These are phyloP conservation scores for Talaromyces pinophilus DNA, from an alignment of 2,329 filamentous ascomycete species.

Conservation along the genomic window DNA sequence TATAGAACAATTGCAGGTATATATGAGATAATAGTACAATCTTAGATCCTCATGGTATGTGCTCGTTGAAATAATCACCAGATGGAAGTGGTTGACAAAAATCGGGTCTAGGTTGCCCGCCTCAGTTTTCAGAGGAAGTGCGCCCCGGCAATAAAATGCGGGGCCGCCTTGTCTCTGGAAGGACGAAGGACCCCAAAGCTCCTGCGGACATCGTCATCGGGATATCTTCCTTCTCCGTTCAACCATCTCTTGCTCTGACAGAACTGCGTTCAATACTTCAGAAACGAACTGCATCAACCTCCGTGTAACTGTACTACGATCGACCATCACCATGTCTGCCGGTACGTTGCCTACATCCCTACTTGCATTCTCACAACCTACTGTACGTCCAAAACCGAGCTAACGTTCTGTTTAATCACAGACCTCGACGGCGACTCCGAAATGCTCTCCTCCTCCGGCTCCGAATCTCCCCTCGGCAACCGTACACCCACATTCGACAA, in stretches of 20 bases:
- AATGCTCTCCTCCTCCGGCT: constrained; percentile 54
- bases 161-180: neutral
- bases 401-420: constrained; percentile 25
- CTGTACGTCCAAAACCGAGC: neutral
- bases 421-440: constrained; percentile 59
- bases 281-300: neutral
- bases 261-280: too few species aligned
- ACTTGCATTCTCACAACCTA: constrained; percentile 9
- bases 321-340: constrained; percentile 21
- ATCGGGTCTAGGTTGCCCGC: neutral
- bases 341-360: constrained; percentile 11
- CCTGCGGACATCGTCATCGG: neutral
- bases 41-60: neutral
- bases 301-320: neutral
- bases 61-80: neutral
- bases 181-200: neutral
- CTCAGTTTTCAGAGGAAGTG: neutral
- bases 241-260: neutral
- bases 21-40: neutral
- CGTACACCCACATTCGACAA: constrained; percentile 41
- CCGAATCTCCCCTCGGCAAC: constrained; percentile 39
- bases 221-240: neutral
- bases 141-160: constrained; percentile 4
- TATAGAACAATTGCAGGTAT: neutral
- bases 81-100: neutral